Evolutionary conservation across 2,329 filamentous ascomycete species (phyloP), one percentile per base, ranked within the genome.

Genomic region (Talaromyces sp.): DNA sequence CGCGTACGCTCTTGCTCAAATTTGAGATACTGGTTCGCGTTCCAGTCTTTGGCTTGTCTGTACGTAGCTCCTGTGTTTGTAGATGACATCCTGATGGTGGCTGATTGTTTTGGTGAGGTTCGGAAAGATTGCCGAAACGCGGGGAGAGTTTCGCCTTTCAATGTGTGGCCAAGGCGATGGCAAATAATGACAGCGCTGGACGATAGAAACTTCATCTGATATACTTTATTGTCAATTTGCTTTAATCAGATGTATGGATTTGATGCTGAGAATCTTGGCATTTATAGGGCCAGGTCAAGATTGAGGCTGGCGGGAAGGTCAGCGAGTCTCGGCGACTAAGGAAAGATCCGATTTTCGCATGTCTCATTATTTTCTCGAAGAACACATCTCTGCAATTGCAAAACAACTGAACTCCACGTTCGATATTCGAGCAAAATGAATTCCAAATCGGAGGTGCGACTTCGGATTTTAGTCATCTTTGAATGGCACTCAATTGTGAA

Each of bases 1-100:
- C 82, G 81, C 0, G 84, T 87, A 65, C 85, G 81, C 61, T 87
- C 81, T 60, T 77, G 73, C 67, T 75, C 72, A 69, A 87, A 87
- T 66, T 85, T 85, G 66, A 85, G 78, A 71, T 87, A 87, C 70
- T 86, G 84, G 2, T 75, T 69, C 47, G 85, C 82, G n/a, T 78
- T 85, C 85, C 85, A 87, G 74, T 83, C 81, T 65, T 65, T 66
- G 37, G 60, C 54, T 43, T 62, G 50, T n/a, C 63, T 59, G 47
- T 57, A 61, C 41, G 19, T 33, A 37, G 31, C 11, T 19, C 57
- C 35, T 19, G 62, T 31, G 22, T n/a, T 22, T 47, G 50, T 59
- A 13, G 62, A 52, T 41, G 62, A 56, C 61, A 63, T 63, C 47
- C 61, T 56, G 48, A 24, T 14, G 16, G 13, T n/a, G 35, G 10